These are phyloP conservation scores for Mycena sp. DNA, from an alignment of 1,284 basidiomycete genomes.

Conservation along the genomic window DNA sequence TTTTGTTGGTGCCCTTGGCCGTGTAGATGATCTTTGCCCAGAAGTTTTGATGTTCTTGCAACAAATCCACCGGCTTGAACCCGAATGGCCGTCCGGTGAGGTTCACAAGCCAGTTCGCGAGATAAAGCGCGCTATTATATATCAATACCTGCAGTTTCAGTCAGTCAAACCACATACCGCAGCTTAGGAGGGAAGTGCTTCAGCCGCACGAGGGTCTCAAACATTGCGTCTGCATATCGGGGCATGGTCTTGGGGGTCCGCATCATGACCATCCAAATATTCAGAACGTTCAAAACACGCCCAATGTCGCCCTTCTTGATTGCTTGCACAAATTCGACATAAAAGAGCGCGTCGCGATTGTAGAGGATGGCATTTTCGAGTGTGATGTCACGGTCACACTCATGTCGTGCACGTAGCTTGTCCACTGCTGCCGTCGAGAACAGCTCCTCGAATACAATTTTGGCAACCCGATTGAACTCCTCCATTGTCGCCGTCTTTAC, in stretches of 20 bases:
- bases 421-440: constrained; percentile 2
- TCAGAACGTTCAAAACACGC: constrained; percentile 35
- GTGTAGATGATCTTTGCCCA: constrained; percentile 31
- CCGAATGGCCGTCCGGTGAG: constrained; percentile 18
- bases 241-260: constrained; percentile 38
- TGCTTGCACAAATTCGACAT: constrained; percentile 31
- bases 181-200: constrained; percentile 15
- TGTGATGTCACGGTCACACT: constrained; percentile 27
- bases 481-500: not conserved
- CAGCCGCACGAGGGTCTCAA: constrained; percentile 32
- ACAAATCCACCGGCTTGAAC: constrained; percentile 29
- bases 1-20: constrained; percentile 28
- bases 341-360: constrained; percentile 38
- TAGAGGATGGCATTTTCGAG: constrained; percentile 39
- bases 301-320: constrained; percentile 44
- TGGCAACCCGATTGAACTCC: not conserved
- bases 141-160: not conserved
- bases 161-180: not conserved
- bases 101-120: constrained; percentile 33
- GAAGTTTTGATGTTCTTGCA: constrained; percentile 34
- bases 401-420: not conserved
- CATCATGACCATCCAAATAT: constrained; percentile 40
- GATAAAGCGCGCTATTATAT: not conserved
- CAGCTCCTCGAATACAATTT: constrained; percentile 1
- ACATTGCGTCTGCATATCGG: constrained; percentile 43